A percentile compares a stretch with the other conserved stretches of the same genome.
Evolutionary conservation across 169 alveolate genomes (phyloP).

Genomic region (Cystoisospora suis): DNA sequence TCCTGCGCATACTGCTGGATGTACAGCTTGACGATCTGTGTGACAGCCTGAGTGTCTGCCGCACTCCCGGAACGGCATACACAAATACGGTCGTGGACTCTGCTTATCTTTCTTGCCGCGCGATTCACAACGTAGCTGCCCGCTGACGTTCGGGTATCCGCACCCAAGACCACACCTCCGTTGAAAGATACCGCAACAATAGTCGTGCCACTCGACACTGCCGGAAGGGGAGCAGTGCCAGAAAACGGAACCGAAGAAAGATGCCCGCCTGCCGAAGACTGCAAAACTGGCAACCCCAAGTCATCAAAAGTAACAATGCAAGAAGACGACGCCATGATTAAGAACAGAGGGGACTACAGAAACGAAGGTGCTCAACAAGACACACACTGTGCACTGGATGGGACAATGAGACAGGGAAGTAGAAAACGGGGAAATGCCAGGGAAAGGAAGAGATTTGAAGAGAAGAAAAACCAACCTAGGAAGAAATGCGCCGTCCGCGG

Average conservation of each 20-base stretch:
- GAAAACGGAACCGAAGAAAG: background rate
- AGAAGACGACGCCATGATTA: slow-evolving; percentile 15
- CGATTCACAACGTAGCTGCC: slow-evolving; percentile 90
- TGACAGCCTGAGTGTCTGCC: slow-evolving; percentile 92
- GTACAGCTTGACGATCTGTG: slow-evolving; percentile 82
- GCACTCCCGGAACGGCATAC: slow-evolving; percentile 94
- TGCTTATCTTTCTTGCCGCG: slow-evolving; percentile 91
- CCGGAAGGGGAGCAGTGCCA: background rate
- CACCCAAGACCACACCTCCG: slow-evolving; percentile 93
- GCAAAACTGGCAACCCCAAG: slow-evolving; percentile 1
- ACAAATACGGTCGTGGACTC: slow-evolving; percentile 82
- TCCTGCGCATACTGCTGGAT: slow-evolving; percentile 84
- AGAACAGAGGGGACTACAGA: background rate
- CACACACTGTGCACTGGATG: too few relatives aligned
- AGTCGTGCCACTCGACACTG: slow-evolving; percentile 87
- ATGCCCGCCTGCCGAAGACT: background rate
- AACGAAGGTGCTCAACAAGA: too few relatives aligned
- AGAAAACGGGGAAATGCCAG: background rate
- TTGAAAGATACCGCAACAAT: slow-evolving; percentile 87
- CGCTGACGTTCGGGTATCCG: slow-evolving; percentile 94
- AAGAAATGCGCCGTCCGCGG: too few relatives aligned
- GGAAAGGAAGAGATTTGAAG: background rate
- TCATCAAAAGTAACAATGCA: background rate
- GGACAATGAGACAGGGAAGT: too few relatives aligned
- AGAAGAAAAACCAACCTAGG: too few relatives aligned